These are phyloP conservation scores for Verticillium zaregamsianum DNA, from an alignment of 2,329 filamentous ascomycete species.

Conservation along the genomic window DNA sequence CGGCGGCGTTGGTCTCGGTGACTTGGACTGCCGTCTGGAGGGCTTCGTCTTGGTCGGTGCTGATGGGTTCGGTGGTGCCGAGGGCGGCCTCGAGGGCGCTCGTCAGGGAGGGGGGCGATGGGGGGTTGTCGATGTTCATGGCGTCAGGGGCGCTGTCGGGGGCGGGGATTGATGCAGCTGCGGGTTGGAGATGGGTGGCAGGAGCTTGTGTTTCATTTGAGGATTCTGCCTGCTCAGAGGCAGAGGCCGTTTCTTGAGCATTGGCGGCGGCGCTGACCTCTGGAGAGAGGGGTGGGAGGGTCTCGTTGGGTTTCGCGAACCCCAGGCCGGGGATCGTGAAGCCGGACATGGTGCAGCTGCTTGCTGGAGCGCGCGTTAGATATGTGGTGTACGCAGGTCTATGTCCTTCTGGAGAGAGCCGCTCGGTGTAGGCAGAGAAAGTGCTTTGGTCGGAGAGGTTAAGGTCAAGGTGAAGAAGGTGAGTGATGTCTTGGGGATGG, in stretches of 20 bases:
- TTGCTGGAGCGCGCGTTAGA: no score
- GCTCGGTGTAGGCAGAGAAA: background rate
- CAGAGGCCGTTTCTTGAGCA: background rate
- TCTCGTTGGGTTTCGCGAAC: conserved; percentile 37
- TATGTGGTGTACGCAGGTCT: background rate
- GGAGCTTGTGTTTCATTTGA: background rate
- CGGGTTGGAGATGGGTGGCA: background rate
- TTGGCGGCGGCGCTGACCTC: conserved; percentile 25
- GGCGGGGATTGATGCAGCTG: background rate
- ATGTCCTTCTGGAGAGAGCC: no score
- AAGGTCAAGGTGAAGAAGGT: background rate
- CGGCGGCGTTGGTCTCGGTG: conserved; percentile 2
- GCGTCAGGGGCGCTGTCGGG: conserved; percentile 17
- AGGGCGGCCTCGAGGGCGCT: conserved; percentile 40
- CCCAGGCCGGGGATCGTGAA: conserved; percentile 40
- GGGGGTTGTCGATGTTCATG: conserved; percentile 31
- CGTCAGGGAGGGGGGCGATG: conserved; percentile 33
- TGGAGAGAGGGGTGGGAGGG: conserved; percentile 30
- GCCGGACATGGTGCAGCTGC: conserved; percentile 28
- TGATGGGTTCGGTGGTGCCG: conserved; percentile 25
- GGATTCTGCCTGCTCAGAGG: conserved; percentile 6
- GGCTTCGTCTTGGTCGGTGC: background rate
- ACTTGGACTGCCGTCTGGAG: background rate
- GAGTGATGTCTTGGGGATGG: background rate
- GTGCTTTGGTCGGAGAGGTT: background rate